Evolutionary conservation across 2,329 filamentous ascomycete genomes (phyloP).

Genomic region (Xylaria digitata): DNA sequence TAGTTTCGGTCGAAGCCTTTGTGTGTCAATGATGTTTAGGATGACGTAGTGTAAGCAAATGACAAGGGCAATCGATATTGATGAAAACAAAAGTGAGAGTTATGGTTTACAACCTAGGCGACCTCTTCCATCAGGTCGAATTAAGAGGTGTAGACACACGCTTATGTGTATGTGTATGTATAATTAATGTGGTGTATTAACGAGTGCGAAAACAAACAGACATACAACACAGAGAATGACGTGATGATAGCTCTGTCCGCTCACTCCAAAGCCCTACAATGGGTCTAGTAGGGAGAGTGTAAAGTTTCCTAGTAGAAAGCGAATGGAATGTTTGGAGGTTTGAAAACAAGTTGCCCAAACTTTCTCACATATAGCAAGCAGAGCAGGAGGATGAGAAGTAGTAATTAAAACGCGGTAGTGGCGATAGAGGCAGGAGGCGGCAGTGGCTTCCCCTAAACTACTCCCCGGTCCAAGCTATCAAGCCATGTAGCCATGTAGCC

Average conservation of each 20-base stretch:
- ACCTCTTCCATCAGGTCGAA: too few relatives aligned
- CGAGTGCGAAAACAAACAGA: slow-evolving; percentile 3
- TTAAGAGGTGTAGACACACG: not conserved
- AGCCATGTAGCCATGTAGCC: slow-evolving; percentile 1
- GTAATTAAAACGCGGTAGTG: not conserved
- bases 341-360: not conserved
- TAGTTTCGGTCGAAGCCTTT: not conserved
- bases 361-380: not conserved
- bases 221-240: not conserved
- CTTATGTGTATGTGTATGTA: not conserved
- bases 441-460: slow-evolving; percentile 22
- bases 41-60: not conserved
- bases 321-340: not conserved
- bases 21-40: not conserved
- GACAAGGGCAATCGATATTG: too few relatives aligned
- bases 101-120: not conserved
- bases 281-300: not conserved
- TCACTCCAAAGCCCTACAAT: not conserved
- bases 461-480: slow-evolving; percentile 1
- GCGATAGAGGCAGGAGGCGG: not conserved
- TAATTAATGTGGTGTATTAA: not conserved
- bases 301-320: not conserved
- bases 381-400: too few relatives aligned
- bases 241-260: not conserved
- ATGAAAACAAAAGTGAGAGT: slow-evolving; percentile 6